phyloP scores from a whole-genome alignment of 2,329 filamentous ascomycete genomes.

The Ophiostoma sp. region DNA sequence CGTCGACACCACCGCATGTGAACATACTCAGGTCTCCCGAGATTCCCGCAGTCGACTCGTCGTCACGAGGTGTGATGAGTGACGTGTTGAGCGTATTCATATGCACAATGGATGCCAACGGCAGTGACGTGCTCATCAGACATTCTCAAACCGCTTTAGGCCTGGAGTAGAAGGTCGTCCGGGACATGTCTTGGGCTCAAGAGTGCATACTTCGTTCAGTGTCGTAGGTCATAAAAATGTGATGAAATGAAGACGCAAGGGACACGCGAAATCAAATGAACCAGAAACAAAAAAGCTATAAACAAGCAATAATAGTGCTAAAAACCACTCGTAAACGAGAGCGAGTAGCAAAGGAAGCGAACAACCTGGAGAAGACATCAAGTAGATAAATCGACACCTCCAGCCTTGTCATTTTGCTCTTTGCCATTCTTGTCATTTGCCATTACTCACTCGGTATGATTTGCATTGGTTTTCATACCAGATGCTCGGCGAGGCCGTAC shows the following conservation, averaged over 20 bases:
- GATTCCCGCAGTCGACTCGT: too few relatives aligned
- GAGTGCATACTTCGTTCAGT: too few relatives aligned
- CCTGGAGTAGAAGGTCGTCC: constrained; percentile 4
- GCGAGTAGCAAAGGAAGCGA: neutral
- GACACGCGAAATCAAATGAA: neutral
- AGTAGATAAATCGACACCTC: neutral
- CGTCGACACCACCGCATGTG: too few relatives aligned
- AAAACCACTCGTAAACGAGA: too few relatives aligned
- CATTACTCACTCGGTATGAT: too few relatives aligned
- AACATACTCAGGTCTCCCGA: too few relatives aligned
- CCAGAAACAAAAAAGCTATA: neutral
- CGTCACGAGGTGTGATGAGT: neutral
- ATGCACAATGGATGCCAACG: neutral
- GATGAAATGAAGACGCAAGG: neutral
- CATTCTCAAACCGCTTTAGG: constrained; percentile 6
- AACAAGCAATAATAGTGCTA: neutral
- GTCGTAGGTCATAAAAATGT: neutral
- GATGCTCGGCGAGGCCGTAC: neutral
- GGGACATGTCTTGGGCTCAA: constrained; percentile 5
- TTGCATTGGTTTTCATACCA: neutral
- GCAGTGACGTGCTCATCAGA: neutral
- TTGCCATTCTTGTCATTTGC: neutral
- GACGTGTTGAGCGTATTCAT: neutral
- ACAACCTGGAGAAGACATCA: constrained; percentile 2
- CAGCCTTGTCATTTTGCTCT: neutral